Conservation (phyloP, 306 rosid species). For the Arachis hypogaea region DNA sequence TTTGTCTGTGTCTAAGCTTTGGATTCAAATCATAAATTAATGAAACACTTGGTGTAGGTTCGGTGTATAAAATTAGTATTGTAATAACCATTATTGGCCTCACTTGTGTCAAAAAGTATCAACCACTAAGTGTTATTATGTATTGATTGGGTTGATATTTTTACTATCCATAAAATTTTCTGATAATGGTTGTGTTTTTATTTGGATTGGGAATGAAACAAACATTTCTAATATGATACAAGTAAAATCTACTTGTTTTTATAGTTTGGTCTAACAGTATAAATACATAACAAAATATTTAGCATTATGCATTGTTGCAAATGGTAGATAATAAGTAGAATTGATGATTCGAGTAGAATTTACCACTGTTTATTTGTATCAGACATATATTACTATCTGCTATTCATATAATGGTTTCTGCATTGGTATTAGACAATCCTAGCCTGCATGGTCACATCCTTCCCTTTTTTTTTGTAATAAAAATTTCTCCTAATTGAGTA, state of each 20-base stretch:
- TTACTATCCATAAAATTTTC: no score
- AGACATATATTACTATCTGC: neutral
- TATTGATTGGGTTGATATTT: no score
- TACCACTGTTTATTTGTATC: neutral
- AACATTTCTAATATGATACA: no score
- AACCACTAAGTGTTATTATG: neutral
- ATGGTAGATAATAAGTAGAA: slow-evolving; percentile 1
- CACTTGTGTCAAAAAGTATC: slow-evolving; percentile 1
- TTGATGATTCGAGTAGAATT: neutral
- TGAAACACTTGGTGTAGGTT: slow-evolving; percentile 10
- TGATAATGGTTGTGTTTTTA: no score
- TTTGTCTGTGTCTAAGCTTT: neutral
- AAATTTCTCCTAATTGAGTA: neutral
- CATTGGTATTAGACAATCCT: neutral
- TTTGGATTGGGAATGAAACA: no score
- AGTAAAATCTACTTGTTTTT: no score
- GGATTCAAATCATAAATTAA: slow-evolving; percentile 25
- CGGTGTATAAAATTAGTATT: slow-evolving; percentile 3
- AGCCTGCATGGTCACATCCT: neutral
- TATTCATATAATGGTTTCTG: neutral
- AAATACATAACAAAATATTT: no score
- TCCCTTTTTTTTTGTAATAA: neutral
- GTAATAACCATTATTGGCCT: slow-evolving; percentile 10
- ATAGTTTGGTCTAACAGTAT: no score
- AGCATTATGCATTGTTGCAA: neutral